Evolutionary conservation across 495 filamentous ascomycete genomes (phyloP), one percentile per base, ranked within the genome.

Genomic region (Ascobolus immersus): DNA sequence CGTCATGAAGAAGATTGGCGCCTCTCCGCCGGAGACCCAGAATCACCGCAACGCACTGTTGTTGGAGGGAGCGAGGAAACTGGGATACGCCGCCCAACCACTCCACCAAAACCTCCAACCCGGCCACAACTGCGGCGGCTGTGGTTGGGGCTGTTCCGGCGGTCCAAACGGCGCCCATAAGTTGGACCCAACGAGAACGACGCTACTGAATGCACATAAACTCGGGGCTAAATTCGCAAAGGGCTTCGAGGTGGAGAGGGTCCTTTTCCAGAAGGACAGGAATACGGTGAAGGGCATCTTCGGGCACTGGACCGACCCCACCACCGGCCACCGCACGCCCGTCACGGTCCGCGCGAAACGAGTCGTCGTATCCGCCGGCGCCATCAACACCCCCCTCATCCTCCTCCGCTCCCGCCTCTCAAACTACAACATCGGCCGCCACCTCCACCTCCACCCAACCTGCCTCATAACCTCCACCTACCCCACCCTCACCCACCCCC

Each of bases 51-150:
- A 82, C 40, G 44, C 53, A 20, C 55, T 71, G 6, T 54, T 91
- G 9, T 51, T 86, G 1, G 73, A 90, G 37, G 81, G 81, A 1
- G 62, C 73, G 3, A 55, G 69, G 24, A 74, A 73, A 44, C 55
- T 90, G 5, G 82, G 82, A 1, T 89, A 70, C 53, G 46, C 61
- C 17, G 67, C 69, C 4, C 69, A 71, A 20, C 45, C 61, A 4
- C 71, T 79, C 0, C 79, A 80, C 3, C 77, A 84, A 47, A 93
- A 93, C 42, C 74, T n/a, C n/a, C n/a, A n/a, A n/a, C n/a, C 60
- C 1, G 55, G 62, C 27, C 81, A 90, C 45, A 65, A 74, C 39
- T 80, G 74, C 43, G 79, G 80, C 2, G 66, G 77, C 44, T 93
- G 82, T 50, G 65, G 64, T 4, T 44, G 74, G 35, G 82, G 82